These are phyloP conservation scores for Neoboletus subvelutipes DNA, from an alignment of 768 basidiomycete genomes.

Conservation along the genomic window DNA sequence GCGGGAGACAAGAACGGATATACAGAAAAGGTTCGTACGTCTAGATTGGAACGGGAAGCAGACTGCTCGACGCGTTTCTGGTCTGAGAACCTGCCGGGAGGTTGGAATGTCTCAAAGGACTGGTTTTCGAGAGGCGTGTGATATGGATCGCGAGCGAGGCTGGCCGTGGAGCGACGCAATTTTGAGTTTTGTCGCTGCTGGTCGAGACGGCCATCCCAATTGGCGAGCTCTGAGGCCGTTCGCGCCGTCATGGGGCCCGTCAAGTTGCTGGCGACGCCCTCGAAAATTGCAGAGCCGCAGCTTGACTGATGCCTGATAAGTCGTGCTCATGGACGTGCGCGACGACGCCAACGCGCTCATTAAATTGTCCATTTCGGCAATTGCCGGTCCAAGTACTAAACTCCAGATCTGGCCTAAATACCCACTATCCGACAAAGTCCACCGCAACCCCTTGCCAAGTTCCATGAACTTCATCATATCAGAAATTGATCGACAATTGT, in stretches of 20 bases:
- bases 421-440: neutral
- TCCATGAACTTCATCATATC: neutral
- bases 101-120: neutral
- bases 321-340: conserved; percentile 1
- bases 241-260: conserved; percentile 14
- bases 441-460: neutral
- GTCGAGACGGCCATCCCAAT: conserved; percentile 19
- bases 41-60: conserved; percentile 1
- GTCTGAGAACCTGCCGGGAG: neutral
- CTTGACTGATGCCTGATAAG: conserved; percentile 4
- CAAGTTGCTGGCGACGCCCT: neutral
- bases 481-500: neutral
- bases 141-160: conserved; percentile 11
- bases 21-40: conserved; percentile 10
- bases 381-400: neutral
- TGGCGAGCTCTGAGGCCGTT: conserved; percentile 13
- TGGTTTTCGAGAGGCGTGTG: conserved; percentile 1
- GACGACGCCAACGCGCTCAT: conserved; percentile 12
- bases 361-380: conserved; percentile 8
- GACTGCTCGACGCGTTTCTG: conserved; percentile 11
- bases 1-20: neutral
- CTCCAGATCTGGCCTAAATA: no score
- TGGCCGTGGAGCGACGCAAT: conserved; percentile 14
- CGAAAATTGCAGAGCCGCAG: neutral
- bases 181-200: conserved; percentile 6